Evolutionary conservation across 2,329 filamentous ascomycete species (phyloP), one percentile per base, ranked within the genome.

Genomic region (Aspergillus pseudonomiae): DNA sequence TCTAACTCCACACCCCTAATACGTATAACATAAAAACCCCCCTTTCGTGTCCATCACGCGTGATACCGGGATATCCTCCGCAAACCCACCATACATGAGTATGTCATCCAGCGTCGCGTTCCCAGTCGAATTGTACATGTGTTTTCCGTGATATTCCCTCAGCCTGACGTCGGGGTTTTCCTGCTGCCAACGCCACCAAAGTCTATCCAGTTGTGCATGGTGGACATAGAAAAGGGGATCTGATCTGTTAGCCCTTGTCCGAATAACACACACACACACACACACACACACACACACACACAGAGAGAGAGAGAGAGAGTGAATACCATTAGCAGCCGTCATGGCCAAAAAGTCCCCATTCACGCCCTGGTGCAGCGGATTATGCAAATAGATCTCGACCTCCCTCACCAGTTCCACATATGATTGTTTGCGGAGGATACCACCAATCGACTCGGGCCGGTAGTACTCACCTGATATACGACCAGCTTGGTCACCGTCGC

Each of bases 171-270:
- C 60, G 1, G 76, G 71, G 50, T 77, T 70, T 54, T 72, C 67
- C 56, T 72, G 62, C 63, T 77, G 74, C 75, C 74, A 77, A 43
- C 63, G 64, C 72, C 73, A 79, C 53, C 74, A 74, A 16, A 78
- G 67, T 6, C 69, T 72, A 63, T 80, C 78, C 3, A 80, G 63
- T 57, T 77, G 76, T 4, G 70, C 69, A 62, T 80, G 75, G 62
- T 80, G 78, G 30, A 80, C 67, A 48, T 72, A 80, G 67, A 77
- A 81, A 4, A 75, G 60, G 24, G 74, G 80, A 56, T 70, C 72
- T 32, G 30, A 32, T 32, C 30, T 32, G 9, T 32, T 32, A 32
- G 30, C 9, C 30, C 9, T 32, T 32, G 30, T 32, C 30, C 9
- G 9, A 32, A 11, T n/a, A n/a, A n/a, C n/a, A n/a, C 28, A 30